Conservation (phyloP, 1,284 basidiomycete genomes). For the Ceratobasidium sp. region DNA sequence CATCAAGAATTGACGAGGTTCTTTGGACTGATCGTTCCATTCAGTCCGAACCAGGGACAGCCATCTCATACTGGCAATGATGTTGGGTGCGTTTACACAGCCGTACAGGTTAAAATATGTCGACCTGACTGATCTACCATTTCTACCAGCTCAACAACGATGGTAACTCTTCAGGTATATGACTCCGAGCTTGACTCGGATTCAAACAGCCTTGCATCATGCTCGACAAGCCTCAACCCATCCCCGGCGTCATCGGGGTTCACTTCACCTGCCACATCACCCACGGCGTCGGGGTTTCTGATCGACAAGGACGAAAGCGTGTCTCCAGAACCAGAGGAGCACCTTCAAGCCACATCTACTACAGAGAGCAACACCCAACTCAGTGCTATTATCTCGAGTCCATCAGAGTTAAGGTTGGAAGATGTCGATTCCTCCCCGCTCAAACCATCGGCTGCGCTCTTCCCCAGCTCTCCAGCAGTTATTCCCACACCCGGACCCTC, state of each 20-base stretch:
- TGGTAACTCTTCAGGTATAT: background rate
- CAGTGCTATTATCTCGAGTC: background rate
- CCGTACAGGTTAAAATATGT: background rate
- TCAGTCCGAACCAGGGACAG: background rate
- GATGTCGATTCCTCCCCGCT: background rate
- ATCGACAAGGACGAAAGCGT: background rate
- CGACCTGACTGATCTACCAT: background rate
- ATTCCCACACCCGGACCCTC: background rate
- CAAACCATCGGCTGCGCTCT: background rate
- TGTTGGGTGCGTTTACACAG: background rate
- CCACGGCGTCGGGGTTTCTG: background rate
- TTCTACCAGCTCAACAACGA: background rate
- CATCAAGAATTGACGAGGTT: too few relatives aligned
- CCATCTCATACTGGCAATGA: background rate
- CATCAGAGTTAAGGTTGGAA: background rate
- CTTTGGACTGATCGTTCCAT: background rate
- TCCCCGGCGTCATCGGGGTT: constrained; percentile 23
- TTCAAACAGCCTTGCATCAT: constrained; percentile 2
- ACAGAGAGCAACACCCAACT: background rate
- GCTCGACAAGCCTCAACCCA: constrained; percentile 13
- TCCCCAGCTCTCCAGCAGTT: constrained; percentile 1
- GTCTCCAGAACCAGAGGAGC: background rate
- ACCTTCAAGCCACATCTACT: background rate
- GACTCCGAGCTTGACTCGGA: background rate
- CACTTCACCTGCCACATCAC: constrained; percentile 22